Base-by-base conservation (phyloP, 2,329 filamentous ascomycete genomes). In the Grosmannia serpens region DNA sequence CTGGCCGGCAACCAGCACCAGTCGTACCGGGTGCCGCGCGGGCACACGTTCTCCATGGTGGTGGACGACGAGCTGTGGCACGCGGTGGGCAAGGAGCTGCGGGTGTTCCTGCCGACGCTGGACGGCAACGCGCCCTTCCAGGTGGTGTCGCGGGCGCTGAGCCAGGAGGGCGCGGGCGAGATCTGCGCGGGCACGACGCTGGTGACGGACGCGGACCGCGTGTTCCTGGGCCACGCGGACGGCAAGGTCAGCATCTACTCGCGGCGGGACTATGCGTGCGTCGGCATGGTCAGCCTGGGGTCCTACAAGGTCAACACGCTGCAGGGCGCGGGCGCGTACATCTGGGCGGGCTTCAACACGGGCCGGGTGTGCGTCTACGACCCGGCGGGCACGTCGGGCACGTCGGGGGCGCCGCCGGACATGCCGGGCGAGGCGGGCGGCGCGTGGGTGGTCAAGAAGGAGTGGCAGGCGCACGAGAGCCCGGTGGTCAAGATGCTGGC, bases 191-290 rank as follows among this genome's bases (percentile, higher is more conserved):
- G 91, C 6, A 83, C 91, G 2, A 79, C 86, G 57, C 78, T 95
- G 35, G 86, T 82, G 55, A 85, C 85, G 27, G 83, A 91, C 52
- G 85, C 87, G 0, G 88, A 88, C 58, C 85, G 86, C 62, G 85
- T 95, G 1, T 96, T 91, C 70, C 87, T 99, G 64, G 94, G 94
- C 1, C 94, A 99, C 69, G 84, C 82, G 15, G 94, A 99, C 70
- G 94, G 94, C 53, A 96, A 96, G 70, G 84, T 99, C 58, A 94
- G 89, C 60, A 85, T 97, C n/a, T 97, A 95, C 71, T 92, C 89
- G 15, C 82, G 83, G 27, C 80, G 77, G 27, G 85, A 91, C 66
- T 94, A 88, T 68, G 74, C 83, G 0, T 96, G 89, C 65, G 68
- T 95, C n/a, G 84, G 82, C 6, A 78, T 95, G 41, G 76, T 97